These are phyloP conservation scores for Trichosporon sp. DNA, from an alignment of 1,284 basidiomycete genomes.

Conservation along the genomic window DNA sequence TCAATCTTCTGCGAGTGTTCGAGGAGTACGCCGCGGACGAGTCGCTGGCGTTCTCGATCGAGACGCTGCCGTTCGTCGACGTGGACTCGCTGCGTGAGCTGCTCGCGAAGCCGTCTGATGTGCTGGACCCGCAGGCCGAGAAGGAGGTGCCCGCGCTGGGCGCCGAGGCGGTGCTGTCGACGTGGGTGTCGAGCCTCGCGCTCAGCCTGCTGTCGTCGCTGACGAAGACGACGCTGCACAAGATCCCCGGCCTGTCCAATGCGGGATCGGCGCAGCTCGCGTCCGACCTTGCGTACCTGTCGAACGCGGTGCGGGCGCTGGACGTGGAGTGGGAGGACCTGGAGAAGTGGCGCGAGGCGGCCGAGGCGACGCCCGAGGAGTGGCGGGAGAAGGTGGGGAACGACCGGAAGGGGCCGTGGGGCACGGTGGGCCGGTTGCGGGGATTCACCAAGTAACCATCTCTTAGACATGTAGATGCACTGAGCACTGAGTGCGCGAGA, in stretches of 20 bases:
- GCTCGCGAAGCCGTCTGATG: slow-evolving; percentile 35
- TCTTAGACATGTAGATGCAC: slow-evolving; percentile 1
- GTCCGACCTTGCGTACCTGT: slow-evolving; percentile 80
- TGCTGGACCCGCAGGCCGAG: background rate
- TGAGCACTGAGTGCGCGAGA: background rate
- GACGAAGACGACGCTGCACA: slow-evolving; percentile 59
- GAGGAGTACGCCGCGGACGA: slow-evolving; percentile 91
- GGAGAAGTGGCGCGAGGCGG: slow-evolving; percentile 66
- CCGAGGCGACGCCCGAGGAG: slow-evolving; percentile 57
- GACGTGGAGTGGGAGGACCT: slow-evolving; percentile 76
- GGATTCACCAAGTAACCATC: slow-evolving; percentile 2
- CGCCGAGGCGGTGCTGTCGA: slow-evolving; percentile 72
- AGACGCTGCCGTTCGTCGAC: slow-evolving; percentile 70
- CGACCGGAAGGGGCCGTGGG: slow-evolving; percentile 17
- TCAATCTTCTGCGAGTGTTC: slow-evolving; percentile 88
- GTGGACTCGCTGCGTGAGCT: slow-evolving; percentile 54
- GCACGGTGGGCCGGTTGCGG: slow-evolving; percentile 9
- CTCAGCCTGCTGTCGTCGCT: slow-evolving; percentile 70
- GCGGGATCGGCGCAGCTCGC: slow-evolving; percentile 77
- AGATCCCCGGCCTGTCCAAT: slow-evolving; percentile 59
- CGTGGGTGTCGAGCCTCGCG: slow-evolving; percentile 86
- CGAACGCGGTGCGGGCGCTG: slow-evolving; percentile 83
- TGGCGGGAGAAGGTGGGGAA: slow-evolving; percentile 25
- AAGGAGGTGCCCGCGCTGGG: slow-evolving; percentile 52
- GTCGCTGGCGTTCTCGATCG: slow-evolving; percentile 80